A percentile compares a stretch with the other conserved stretches of the same genome.
These are phyloP conservation scores for Nevesoporus exiguus DNA, from an alignment of 768 basidiomycete genomes.

Conservation along the genomic window DNA sequence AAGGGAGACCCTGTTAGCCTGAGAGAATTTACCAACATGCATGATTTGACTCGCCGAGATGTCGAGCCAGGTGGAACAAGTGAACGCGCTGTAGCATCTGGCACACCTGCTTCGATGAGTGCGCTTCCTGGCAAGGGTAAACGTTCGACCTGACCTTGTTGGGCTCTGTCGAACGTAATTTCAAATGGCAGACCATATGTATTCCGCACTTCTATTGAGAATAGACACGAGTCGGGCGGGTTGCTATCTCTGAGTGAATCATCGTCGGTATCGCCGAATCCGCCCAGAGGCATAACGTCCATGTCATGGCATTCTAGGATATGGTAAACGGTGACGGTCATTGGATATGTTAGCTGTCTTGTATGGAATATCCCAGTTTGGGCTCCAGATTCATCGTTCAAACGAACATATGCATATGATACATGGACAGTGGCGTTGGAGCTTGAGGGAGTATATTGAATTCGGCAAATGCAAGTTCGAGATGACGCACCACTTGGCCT, in stretches of 20 bases:
- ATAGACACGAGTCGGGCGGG: constrained; percentile 74
- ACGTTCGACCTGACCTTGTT: constrained; percentile 48
- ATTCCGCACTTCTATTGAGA: constrained; percentile 89
- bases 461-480: background rate
- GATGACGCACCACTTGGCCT: constrained; percentile 79
- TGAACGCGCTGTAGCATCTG: constrained; percentile 43
- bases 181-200: constrained; percentile 91
- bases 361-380: constrained; percentile 67
- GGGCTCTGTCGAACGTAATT: constrained; percentile 66
- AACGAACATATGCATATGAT: constrained; percentile 73
- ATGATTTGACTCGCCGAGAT: constrained; percentile 51
- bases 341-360: constrained; percentile 82
- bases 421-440: constrained; percentile 76
- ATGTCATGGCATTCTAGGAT: constrained; percentile 87
- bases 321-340: constrained; percentile 92
- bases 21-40: background rate
- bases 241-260: constrained; percentile 39
- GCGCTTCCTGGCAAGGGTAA: background rate
- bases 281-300: constrained; percentile 67
- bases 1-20: constrained; percentile 2
- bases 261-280: constrained; percentile 20
- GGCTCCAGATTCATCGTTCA: constrained; percentile 31
- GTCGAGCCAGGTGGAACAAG: constrained; percentile 88
- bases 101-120: constrained; percentile 34
- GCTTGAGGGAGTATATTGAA: constrained; percentile 38